phyloP scores from a whole-genome alignment of 768 basidiomycete species.

The Suillus bovinus region DNA sequence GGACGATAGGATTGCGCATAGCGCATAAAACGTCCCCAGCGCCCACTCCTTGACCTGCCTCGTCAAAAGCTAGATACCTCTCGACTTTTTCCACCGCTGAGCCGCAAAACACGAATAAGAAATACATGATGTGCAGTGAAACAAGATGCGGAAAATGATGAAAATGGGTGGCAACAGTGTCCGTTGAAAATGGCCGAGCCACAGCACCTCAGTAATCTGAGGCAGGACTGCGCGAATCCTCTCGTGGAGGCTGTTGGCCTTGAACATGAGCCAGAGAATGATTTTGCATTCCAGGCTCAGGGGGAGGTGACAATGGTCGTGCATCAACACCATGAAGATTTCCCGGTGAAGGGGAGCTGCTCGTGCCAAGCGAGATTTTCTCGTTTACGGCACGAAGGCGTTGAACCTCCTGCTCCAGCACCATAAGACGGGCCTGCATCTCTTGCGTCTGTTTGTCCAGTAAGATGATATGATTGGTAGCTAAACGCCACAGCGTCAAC shows the following conservation, averaged over 20 bases:
- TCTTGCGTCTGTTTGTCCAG: conserved; percentile 74
- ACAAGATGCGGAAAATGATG: conserved; percentile 36
- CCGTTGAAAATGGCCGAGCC: conserved; percentile 23
- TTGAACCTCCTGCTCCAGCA: conserved; percentile 67
- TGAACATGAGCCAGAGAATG: conserved; percentile 57
- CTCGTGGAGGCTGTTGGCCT: conserved; percentile 62
- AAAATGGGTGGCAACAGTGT: conserved; percentile 34
- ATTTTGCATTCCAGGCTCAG: conserved; percentile 47
- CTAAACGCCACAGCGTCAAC: conserved; percentile 37
- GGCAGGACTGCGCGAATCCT: conserved; percentile 51
- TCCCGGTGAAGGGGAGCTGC: conserved; percentile 57
- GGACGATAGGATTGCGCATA: conserved; percentile 28
- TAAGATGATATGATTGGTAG: conserved; percentile 75
- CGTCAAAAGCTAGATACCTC: conserved; percentile 15
- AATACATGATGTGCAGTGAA: conserved; percentile 33
- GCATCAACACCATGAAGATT: conserved; percentile 39
- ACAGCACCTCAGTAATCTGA: conserved; percentile 33
- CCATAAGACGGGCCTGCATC: conserved; percentile 64
- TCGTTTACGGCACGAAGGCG: conserved; percentile 77
- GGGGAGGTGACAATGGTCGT: conserved; percentile 65
- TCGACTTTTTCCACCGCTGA: conserved; percentile 24
- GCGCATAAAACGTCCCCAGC: conserved; percentile 38
- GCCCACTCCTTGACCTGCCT: conserved; percentile 28
- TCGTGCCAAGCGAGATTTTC: conserved; percentile 72
- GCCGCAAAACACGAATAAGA: conserved; percentile 31